These are phyloP conservation scores for Ceratobasidium sp. DNA, from an alignment of 1,284 basidiomycete species.

Conservation along the genomic window DNA sequence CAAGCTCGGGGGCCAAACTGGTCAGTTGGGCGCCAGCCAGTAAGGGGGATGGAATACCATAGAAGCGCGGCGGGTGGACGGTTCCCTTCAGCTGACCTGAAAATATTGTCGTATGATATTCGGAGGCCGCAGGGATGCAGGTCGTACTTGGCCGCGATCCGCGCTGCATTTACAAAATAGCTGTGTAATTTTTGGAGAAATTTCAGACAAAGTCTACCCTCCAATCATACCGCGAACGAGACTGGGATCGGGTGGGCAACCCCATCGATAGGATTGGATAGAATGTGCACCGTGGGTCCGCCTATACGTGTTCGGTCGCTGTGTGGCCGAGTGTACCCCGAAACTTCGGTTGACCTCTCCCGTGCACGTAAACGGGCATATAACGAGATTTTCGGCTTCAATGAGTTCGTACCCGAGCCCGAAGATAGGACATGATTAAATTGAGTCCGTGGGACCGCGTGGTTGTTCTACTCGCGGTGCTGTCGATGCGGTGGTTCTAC, in stretches of 20 bases:
- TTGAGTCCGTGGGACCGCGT: background rate
- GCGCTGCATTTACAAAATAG: background rate
- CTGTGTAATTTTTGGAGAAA: background rate
- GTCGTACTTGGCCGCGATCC: background rate
- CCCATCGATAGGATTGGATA: background rate
- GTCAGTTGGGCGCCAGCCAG: constrained; percentile 6
- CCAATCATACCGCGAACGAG: background rate
- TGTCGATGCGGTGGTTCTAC: background rate
- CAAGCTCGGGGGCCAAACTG: constrained; percentile 30
- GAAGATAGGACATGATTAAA: constrained; percentile 5
- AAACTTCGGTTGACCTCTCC: constrained; percentile 7
- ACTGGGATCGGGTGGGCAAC: background rate
- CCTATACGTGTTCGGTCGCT: background rate
- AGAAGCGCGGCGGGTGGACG: constrained; percentile 13
- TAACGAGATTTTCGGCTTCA: constrained; percentile 8
- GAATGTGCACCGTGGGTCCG: background rate
- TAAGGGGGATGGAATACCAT: background rate
- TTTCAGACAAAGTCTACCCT: background rate
- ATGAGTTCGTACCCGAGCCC: constrained; percentile 4
- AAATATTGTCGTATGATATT: background rate
- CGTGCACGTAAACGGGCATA: constrained; percentile 4
- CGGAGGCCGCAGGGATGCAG: background rate
- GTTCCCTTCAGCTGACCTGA: constrained; percentile 21
- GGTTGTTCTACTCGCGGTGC: background rate
- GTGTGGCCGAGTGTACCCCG: constrained; percentile 12